phyloP scores from a whole-genome alignment of 345 rosid genomes.

The Salix suchowensis region DNA sequence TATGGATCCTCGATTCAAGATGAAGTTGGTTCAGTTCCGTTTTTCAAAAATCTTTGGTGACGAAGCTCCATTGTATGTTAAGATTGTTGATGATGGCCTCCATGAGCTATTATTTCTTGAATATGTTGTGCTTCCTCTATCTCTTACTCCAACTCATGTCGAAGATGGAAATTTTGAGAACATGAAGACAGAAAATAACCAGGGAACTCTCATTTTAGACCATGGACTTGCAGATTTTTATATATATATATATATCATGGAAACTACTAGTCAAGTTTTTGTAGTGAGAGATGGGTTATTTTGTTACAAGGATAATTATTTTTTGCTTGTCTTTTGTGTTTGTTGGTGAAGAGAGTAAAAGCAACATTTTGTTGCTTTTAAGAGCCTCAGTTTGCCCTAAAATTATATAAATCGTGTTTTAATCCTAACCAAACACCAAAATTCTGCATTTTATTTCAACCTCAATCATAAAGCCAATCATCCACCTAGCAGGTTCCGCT shows the following conservation, averaged over 20 bases:
- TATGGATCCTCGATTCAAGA: constrained; percentile 94
- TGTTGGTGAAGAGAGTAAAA: no score
- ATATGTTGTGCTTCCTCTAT: constrained; percentile 65
- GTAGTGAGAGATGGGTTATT: constrained; percentile 2
- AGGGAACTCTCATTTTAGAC: constrained; percentile 41
- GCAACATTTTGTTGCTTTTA: no score
- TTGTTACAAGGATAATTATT: no score
- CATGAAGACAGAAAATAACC: constrained; percentile 33
- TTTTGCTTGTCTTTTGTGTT: no score
- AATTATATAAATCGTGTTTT: no score
- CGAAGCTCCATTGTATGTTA: constrained; percentile 56
- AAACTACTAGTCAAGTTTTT: constrained; percentile 65
- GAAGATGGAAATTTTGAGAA: constrained; percentile 43
- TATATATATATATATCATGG: constrained; percentile 74
- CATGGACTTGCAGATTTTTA: constrained; percentile 84
- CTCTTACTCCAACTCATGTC: constrained; percentile 52
- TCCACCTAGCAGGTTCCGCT: no score
- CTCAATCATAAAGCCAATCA: no score
- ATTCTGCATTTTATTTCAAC: no score
- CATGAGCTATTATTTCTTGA: constrained; percentile 79
- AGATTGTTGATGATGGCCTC: constrained; percentile 72
- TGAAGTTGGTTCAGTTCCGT: constrained; percentile 92
- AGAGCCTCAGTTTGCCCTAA: no score
- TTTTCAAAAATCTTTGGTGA: constrained; percentile 78
- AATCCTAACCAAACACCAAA: no score